Evolutionary conservation across 345 rosid species (phyloP).

Genomic region (Odontarrhena argentea): DNA sequence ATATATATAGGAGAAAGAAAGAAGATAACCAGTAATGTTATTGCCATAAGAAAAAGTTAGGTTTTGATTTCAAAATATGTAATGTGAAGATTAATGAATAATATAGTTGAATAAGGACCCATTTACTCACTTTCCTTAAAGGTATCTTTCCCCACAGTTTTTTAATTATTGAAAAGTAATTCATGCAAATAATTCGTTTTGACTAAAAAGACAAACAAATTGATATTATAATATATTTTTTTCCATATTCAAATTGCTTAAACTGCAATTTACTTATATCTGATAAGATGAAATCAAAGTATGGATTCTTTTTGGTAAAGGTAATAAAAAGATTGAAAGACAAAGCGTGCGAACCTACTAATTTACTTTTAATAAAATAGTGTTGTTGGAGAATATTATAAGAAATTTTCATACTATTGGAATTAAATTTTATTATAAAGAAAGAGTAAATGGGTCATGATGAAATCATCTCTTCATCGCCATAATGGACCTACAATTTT

Average conservation of each 20-base stretch:
- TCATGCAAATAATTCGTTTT: slow-evolving; percentile 21
- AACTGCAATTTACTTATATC: not conserved
- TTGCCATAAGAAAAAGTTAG: slow-evolving; percentile 35
- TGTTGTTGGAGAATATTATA: slow-evolving; percentile 12
- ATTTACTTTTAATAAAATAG: slow-evolving; percentile 14
- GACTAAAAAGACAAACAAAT: not conserved
- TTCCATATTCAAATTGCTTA: not conserved
- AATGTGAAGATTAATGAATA: slow-evolving; percentile 14
- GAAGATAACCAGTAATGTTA: slow-evolving; percentile 10
- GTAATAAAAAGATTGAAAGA: slow-evolving; percentile 6
- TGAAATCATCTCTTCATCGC: slow-evolving; percentile 29
- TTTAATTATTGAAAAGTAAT: slow-evolving; percentile 4
- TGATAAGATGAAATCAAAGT: not conserved
- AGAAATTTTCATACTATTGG: slow-evolving; percentile 10
- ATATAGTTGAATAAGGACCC: slow-evolving; percentile 19
- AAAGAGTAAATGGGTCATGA: slow-evolving; percentile 28
- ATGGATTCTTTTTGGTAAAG: slow-evolving; percentile 16
- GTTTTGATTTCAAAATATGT: slow-evolving; percentile 3
- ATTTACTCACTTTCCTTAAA: slow-evolving; percentile 38
- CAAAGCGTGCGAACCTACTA: slow-evolving; percentile 21
- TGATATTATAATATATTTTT: not conserved
- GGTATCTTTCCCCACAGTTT: slow-evolving; percentile 7
- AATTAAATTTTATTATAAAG: not conserved
- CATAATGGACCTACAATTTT: slow-evolving; percentile 32
- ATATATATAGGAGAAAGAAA: slow-evolving; percentile 36